A percentile compares a stretch with the other conserved stretches of the same genome.
These are phyloP conservation scores for barrel medic (Medicago truncatula) DNA, from an alignment of 306 rosid genomes.

Conservation along the genomic window DNA sequence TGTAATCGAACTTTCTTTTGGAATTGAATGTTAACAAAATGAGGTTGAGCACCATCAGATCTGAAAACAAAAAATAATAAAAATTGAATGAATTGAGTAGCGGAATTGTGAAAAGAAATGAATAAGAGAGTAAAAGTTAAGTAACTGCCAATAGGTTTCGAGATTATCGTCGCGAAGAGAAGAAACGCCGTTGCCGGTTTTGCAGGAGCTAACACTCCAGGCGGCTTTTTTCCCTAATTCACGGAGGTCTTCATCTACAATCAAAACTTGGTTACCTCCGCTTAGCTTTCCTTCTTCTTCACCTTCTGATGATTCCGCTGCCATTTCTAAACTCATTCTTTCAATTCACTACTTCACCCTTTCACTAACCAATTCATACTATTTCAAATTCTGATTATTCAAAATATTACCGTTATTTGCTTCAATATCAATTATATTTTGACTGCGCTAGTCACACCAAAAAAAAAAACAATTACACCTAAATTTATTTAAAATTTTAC, in stretches of 20 bases:
- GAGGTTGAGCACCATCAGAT: slow-evolving; percentile 97
- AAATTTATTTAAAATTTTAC: too few species aligned
- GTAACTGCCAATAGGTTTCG: slow-evolving; percentile 91
- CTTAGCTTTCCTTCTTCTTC: slow-evolving; percentile 81
- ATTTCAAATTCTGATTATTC: too few species aligned
- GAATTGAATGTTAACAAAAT: slow-evolving; percentile 85
- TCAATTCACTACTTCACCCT: too few species aligned
- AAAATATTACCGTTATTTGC: too few species aligned
- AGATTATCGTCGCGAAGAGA: slow-evolving; percentile 81
- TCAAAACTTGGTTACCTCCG: slow-evolving; percentile 60
- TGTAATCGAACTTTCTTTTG: slow-evolving; percentile 91
- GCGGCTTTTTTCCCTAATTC: slow-evolving; percentile 95
- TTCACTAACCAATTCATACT: too few species aligned
- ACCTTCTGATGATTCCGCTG: slow-evolving; percentile 87
- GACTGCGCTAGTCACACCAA: too few species aligned
- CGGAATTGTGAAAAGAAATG: background rate
- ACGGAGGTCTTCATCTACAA: slow-evolving; percentile 71
- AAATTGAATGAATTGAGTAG: background rate
- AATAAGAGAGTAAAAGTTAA: background rate
- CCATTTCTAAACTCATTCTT: slow-evolving; percentile 51
- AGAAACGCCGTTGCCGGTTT: slow-evolving; percentile 89
- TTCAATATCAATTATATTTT: too few species aligned
- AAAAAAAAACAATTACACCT: too few species aligned
- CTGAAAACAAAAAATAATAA: slow-evolving; percentile 45
- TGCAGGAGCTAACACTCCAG: slow-evolving; percentile 97